Conservation (phyloP, 306 rosid species). For the Adenanthera pavonina region DNA sequence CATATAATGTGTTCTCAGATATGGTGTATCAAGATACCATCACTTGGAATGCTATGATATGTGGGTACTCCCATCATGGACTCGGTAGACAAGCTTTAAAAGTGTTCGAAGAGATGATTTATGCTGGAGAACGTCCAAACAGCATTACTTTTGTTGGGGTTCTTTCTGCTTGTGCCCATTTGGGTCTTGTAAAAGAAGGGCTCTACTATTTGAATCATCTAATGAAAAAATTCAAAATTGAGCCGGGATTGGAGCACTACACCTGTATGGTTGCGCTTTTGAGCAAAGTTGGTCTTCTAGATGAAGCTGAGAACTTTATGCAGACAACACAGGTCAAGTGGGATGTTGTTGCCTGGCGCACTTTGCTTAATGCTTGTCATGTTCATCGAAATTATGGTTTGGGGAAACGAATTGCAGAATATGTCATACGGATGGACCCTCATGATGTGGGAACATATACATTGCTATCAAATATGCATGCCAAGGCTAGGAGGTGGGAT, state of each 20-base stretch:
- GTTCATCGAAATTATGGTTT: slow-evolving; percentile 67
- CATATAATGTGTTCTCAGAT: slow-evolving; percentile 52
- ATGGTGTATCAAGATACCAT: slow-evolving; percentile 49
- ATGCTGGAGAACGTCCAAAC: slow-evolving; percentile 54
- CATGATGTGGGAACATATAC: slow-evolving; percentile 78
- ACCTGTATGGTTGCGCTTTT: slow-evolving; percentile 73
- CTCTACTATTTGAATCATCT: slow-evolving; percentile 54
- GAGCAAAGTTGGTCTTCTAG: slow-evolving; percentile 70
- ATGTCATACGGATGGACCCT: slow-evolving; percentile 73
- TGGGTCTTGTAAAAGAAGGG: slow-evolving; percentile 62
- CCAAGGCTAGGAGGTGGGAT: slow-evolving; percentile 67
- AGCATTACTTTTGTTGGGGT: slow-evolving; percentile 61
- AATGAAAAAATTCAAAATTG: slow-evolving; percentile 55
- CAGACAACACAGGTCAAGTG: slow-evolving; percentile 69
- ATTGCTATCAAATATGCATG: slow-evolving; percentile 78
- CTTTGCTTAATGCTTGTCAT: slow-evolving; percentile 83
- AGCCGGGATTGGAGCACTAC: slow-evolving; percentile 83
- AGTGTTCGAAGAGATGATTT: slow-evolving; percentile 60
- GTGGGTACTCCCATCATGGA: slow-evolving; percentile 72
- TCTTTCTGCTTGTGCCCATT: slow-evolving; percentile 67
- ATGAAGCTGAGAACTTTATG: slow-evolving; percentile 70
- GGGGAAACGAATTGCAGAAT: slow-evolving; percentile 68
- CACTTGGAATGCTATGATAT: slow-evolving; percentile 72
- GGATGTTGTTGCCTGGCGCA: slow-evolving; percentile 85
- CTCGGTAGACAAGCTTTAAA: slow-evolving; percentile 68